Evolutionary conservation across 495 filamentous ascomycete species (phyloP).

Genomic region (Aspergillus nidulans): DNA sequence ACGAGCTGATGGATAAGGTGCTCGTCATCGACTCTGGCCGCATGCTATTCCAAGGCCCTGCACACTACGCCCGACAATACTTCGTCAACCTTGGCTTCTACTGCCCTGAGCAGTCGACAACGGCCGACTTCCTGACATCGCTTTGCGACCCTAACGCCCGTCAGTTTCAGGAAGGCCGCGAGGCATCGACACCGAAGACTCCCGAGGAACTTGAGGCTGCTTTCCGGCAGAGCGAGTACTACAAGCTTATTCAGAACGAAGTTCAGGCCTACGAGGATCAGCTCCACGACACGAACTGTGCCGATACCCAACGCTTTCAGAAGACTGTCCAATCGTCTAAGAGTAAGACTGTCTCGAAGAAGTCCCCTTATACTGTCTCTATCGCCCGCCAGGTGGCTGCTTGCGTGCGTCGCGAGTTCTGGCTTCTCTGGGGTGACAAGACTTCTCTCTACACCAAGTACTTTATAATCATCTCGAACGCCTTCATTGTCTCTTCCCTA

Average conservation of each 20-base stretch:
- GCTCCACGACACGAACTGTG: constrained; percentile 53
- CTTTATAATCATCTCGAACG: constrained; percentile 71
- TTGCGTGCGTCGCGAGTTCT: constrained; percentile 71
- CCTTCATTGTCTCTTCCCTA: constrained; percentile 67
- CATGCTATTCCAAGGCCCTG: constrained; percentile 61
- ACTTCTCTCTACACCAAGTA: constrained; percentile 71
- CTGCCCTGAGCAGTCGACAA: constrained; percentile 64
- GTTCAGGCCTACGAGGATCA: constrained; percentile 57
- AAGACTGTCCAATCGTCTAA: constrained; percentile 62
- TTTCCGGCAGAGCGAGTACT: constrained; percentile 50
- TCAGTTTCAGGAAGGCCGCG: constrained; percentile 58
- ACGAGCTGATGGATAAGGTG: constrained; percentile 77
- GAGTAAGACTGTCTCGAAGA: constrained; percentile 61
- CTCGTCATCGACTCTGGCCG: constrained; percentile 62
- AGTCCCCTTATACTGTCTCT: constrained; percentile 68
- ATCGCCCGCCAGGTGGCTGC: constrained; percentile 63
- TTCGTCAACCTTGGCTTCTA: constrained; percentile 66
- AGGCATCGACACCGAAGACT: constrained; percentile 58
- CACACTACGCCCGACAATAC: constrained; percentile 60
- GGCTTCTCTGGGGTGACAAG: constrained; percentile 69
- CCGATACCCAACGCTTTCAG: constrained; percentile 67
- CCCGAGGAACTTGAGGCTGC: constrained; percentile 58
- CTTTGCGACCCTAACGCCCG: constrained; percentile 73
- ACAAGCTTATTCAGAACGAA: constrained; percentile 51
- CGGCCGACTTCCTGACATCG: constrained; percentile 70